phyloP scores from a whole-genome alignment of 768 basidiomycete genomes.

The Termitomyces sp. region DNA sequence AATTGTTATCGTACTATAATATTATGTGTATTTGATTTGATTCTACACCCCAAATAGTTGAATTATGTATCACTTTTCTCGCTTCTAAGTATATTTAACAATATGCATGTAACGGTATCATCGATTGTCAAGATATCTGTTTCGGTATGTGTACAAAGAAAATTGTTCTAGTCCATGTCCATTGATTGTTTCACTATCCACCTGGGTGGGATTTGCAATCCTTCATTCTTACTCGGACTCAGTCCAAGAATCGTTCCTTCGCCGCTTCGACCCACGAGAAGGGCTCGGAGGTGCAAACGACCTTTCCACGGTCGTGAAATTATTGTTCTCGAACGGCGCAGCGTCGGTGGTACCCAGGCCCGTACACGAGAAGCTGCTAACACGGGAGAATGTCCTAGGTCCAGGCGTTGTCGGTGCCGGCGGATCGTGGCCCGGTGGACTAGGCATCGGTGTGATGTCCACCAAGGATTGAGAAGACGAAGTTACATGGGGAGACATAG shows the following conservation, averaged over 20 bases:
- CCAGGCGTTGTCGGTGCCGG: slow-evolving; percentile 12
- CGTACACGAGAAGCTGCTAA: slow-evolving; percentile 20
- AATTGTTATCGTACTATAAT: background rate
- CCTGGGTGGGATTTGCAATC: too few species aligned
- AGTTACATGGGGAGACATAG: background rate
- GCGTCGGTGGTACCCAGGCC: slow-evolving; percentile 8
- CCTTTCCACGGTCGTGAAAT: slow-evolving; percentile 41
- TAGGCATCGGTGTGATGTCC: slow-evolving; percentile 11
- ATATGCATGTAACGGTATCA: background rate
- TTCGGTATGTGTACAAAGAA: background rate
- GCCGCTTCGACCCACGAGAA: slow-evolving; percentile 2
- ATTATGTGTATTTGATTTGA: background rate
- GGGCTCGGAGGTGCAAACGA: slow-evolving; percentile 29
- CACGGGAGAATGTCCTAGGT: slow-evolving; percentile 14
- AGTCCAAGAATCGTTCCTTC: background rate
- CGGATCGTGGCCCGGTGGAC: slow-evolving; percentile 30
- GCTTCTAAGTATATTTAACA: background rate
- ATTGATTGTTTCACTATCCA: too few species aligned
- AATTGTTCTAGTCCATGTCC: too few species aligned
- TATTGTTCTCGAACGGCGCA: slow-evolving; percentile 32
- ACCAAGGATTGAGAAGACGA: background rate
- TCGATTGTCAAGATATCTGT: background rate
- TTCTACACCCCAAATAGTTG: background rate
- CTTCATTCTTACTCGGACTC: background rate
- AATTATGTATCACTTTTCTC: background rate